Conservation (phyloP, 345 rosid species). For the Salix suchowensis region DNA sequence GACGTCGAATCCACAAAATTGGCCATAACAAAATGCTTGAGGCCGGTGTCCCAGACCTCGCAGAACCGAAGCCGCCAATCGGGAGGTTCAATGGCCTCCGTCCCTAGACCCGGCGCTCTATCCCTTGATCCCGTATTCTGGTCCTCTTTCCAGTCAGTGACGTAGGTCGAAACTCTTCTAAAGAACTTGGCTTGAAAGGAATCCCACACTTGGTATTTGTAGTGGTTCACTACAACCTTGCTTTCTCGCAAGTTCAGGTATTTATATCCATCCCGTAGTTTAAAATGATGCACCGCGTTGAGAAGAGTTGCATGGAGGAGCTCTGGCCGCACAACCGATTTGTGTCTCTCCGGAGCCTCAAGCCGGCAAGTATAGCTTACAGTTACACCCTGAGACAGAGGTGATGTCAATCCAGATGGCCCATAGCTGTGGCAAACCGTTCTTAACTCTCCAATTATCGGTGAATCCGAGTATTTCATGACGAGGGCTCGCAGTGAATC, state of each 20-base stretch:
- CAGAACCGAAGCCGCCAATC: constrained; percentile 82
- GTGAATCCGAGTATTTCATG: constrained; percentile 62
- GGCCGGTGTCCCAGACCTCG: constrained; percentile 92
- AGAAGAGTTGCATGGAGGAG: constrained; percentile 60
- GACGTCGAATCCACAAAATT: constrained; percentile 65
- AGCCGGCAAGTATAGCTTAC: constrained; percentile 89
- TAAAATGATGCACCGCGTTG: constrained; percentile 88
- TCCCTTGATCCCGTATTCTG: constrained; percentile 90
- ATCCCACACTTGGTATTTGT: constrained; percentile 98
- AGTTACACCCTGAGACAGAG: constrained; percentile 72
- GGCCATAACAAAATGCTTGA: constrained; percentile 71
- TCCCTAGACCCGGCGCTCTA: constrained; percentile 92
- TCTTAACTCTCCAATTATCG: constrained; percentile 60
- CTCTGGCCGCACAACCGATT: constrained; percentile 68
- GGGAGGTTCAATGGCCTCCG: constrained; percentile 74
- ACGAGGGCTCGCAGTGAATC: constrained; percentile 56
- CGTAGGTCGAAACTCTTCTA: constrained; percentile 92
- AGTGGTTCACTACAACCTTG: constrained; percentile 72
- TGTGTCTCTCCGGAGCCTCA: constrained; percentile 80
- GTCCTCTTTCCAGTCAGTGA: constrained; percentile 86
- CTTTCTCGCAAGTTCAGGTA: constrained; percentile 63
- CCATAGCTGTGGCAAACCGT: constrained; percentile 89
- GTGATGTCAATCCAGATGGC: constrained; percentile 74
- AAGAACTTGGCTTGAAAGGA: constrained; percentile 80
- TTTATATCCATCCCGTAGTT: constrained; percentile 48